Evolutionary conservation across 75 land plant genomes (phyloP).

Genomic region (Picea glauca): DNA sequence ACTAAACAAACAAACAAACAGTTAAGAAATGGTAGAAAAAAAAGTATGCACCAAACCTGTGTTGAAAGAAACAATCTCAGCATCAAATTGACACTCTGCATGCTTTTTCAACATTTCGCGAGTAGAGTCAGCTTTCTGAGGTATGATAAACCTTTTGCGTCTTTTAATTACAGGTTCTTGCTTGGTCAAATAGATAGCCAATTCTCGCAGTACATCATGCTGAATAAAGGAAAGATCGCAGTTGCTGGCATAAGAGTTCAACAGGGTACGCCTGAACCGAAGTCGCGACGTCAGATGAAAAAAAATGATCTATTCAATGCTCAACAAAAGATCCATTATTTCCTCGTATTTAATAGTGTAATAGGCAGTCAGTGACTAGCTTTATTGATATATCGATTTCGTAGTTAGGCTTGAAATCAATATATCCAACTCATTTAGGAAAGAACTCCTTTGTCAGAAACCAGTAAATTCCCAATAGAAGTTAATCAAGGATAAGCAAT

Average conservation of each 20-base stretch:
- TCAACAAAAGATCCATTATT: too few species aligned
- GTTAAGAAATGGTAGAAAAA: not conserved
- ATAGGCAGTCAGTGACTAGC: too few species aligned
- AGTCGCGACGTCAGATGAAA: not conserved
- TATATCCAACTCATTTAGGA: too few species aligned
- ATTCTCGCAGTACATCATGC: constrained; percentile 62
- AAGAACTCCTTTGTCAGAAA: too few species aligned
- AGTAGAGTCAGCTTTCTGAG: constrained; percentile 25
- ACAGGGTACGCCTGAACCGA: not conserved
- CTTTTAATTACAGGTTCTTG: constrained; percentile 7
- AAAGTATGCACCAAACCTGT: constrained; percentile 34
- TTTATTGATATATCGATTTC: too few species aligned
- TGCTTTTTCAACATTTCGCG: constrained; percentile 46
- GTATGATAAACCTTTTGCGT: constrained; percentile 44
- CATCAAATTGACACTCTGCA: constrained; percentile 30
- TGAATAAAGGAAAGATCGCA: constrained; percentile 47
- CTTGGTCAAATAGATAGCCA: constrained; percentile 42
- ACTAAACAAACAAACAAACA: not conserved
- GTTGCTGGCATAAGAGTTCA: not conserved
- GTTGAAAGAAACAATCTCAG: constrained; percentile 58
- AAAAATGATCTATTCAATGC: too few species aligned
- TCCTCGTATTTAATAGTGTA: too few species aligned
- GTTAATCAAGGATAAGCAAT: too few species aligned
- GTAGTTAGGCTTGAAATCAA: too few species aligned
- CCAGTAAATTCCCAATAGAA: too few species aligned